Base-by-base conservation (phyloP, 225 moss, liverwort and hornwort species). In the Straminergon stramineum region DNA sequence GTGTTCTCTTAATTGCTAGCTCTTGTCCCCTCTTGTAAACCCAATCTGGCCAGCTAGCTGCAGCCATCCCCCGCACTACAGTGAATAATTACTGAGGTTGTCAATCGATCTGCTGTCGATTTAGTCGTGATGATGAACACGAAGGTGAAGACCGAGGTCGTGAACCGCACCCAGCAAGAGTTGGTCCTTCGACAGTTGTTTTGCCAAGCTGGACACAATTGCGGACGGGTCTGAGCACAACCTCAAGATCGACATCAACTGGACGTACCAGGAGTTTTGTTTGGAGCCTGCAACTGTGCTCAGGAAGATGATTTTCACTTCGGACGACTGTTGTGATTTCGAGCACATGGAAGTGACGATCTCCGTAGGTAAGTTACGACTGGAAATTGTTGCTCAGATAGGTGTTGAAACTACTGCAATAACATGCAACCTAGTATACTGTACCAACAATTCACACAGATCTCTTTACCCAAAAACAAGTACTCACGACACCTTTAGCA, bases 231-330 rank as follows among this genome's bases (percentile, higher is more conserved):
- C 31, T 2, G 86, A 83, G 26, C 55, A 83, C 89, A 21, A 60
- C 1, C 0, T 90, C 39, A 68, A 92, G 85, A 60, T 90, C 30
- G 87, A 90, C 37, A 45, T 87, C 11, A 53, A 92, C 75, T 92
- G 87, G 92, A 87, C 90, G 14, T 90, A 87, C 85, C 92, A 90
- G 1, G 90, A 92, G 35, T 90, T 85, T 35, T 68, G 19, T 9
- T 35, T 92, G 92, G 85, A 87, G 81, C 58, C 84, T 80, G 5
- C 55, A 9, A 48, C 48, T 14, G 66, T 4, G 23, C 5, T 30
- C 15, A 16, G 39, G 55, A 84, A 76, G 43, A n/a, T 81, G 18
- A 13, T 76, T 22, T 11, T 85, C 60, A 81, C 1, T 53, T 91
- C 91, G 0, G 73, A 73, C 1, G 73, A 73, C 73, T 73, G 41